phyloP scores from a whole-genome alignment of 2,329 filamentous ascomycete genomes.

The Exophiala bonariae region DNA sequence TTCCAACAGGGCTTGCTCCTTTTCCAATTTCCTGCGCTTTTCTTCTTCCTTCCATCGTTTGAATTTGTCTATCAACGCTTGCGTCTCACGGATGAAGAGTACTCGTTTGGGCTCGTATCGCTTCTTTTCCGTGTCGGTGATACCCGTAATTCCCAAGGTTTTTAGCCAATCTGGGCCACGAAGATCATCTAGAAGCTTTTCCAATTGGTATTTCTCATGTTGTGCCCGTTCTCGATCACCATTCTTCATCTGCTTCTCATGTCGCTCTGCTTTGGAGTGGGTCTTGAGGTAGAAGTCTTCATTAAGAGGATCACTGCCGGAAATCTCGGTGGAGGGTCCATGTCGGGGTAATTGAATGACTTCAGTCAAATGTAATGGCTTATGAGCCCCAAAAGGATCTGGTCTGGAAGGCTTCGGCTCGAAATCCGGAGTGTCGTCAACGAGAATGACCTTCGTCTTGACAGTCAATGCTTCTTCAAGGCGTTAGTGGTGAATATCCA shows the following conservation, averaged over 20 bases:
- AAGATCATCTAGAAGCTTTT: constrained; percentile 73
- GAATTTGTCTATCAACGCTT: constrained; percentile 83
- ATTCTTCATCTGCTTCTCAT: constrained; percentile 68
- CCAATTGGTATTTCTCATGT: constrained; percentile 67
- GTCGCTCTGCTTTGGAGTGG: constrained; percentile 62
- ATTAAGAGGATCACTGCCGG: constrained; percentile 53
- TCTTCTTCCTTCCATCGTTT: constrained; percentile 85
- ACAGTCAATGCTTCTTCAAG: constrained; percentile 68
- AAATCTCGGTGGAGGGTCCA: constrained; percentile 15
- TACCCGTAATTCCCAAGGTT: constrained; percentile 81
- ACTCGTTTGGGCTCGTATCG: constrained; percentile 81
- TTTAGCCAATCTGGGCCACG: constrained; percentile 91
- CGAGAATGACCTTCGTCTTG: constrained; percentile 71
- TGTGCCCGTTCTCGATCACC: constrained; percentile 66
- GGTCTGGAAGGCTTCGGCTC: constrained; percentile 20
- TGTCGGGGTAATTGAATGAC: constrained; percentile 41
- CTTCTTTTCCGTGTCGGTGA: constrained; percentile 83
- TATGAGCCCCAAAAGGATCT: constrained; percentile 31
- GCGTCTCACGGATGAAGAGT: constrained; percentile 81
- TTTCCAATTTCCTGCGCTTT: constrained; percentile 75
- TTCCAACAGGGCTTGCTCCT: constrained; percentile 62
- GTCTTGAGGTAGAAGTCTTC: constrained; percentile 58
- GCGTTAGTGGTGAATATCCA: constrained; percentile 16
- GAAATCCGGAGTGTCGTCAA: constrained; percentile 54
- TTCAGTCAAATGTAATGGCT: constrained; percentile 42